Percentiles rank a stretch among this genome's conserved stretches.
These are phyloP conservation scores for Solanum rostratum DNA, from an alignment of 257 asterid genomes.

Conservation along the genomic window DNA sequence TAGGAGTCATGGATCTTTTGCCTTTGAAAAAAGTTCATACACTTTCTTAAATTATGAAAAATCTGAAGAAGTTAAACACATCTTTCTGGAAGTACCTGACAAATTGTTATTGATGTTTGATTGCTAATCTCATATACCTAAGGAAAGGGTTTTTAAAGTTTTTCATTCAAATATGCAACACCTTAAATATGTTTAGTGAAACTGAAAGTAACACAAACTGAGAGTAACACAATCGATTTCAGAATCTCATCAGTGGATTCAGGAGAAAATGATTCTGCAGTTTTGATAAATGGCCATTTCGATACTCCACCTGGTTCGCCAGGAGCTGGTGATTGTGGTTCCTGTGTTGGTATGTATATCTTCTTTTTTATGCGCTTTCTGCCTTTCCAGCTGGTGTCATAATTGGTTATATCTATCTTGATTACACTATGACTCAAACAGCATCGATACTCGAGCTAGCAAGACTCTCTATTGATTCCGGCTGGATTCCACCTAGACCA, in stretches of 20 bases:
- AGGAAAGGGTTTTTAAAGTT: not conserved
- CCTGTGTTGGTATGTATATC: conserved; percentile 74
- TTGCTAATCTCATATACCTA: not conserved
- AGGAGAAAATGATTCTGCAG: conserved; percentile 62
- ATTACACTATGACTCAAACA: conserved; percentile 25
- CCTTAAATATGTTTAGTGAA: not conserved
- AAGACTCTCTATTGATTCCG: conserved; percentile 74
- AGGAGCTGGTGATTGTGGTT: conserved; percentile 99
- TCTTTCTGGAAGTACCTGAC: not conserved
- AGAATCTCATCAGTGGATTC: conserved; percentile 78
- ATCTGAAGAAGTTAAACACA: not conserved
- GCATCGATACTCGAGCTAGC: conserved; percentile 94
- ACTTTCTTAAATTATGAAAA: not conserved
- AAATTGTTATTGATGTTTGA: not conserved
- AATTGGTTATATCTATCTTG: conserved; percentile 3
- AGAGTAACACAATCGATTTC: conserved; percentile 8
- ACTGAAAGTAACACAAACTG: not conserved
- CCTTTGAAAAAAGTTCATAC: not conserved
- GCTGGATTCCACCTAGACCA: conserved; percentile 90
- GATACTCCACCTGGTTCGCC: conserved; percentile 92
- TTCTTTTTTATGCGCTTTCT: not conserved
- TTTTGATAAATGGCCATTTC: conserved; percentile 81
- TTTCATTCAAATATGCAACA: not conserved
- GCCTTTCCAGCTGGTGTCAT: not conserved
- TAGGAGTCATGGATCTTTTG: not conserved